Evolutionary conservation across 2,329 filamentous ascomycete species (phyloP).

Genomic region (Fusarium neocosmosporiellum): DNA sequence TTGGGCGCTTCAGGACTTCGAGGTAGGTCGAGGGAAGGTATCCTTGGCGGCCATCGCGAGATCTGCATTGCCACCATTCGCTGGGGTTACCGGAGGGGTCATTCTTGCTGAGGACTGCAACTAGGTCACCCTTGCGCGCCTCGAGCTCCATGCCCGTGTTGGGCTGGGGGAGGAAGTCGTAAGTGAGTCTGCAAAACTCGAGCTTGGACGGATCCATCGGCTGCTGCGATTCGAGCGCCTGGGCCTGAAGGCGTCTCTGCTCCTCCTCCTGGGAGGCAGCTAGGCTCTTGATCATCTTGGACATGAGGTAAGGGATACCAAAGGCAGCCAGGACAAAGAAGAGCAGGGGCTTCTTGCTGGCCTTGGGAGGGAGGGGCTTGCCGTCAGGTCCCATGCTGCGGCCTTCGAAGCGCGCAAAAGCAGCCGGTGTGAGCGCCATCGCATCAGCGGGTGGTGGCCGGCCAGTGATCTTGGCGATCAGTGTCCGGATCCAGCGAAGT

Average conservation of each 20-base stretch:
- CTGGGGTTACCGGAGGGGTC: slow-evolving; percentile 92
- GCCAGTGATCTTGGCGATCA: slow-evolving; percentile 92
- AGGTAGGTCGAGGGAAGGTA: slow-evolving; percentile 94
- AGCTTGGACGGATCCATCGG: slow-evolving; percentile 88
- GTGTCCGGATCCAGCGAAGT: slow-evolving; percentile 92
- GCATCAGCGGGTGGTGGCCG: slow-evolving; percentile 90
- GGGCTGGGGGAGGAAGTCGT: slow-evolving; percentile 89
- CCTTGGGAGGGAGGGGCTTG: slow-evolving; percentile 72
- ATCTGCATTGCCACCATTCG: slow-evolving; percentile 97
- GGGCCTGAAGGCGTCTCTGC: slow-evolving; percentile 66
- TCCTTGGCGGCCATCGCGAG: slow-evolving; percentile 88
- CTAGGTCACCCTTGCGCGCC: slow-evolving; percentile 94
- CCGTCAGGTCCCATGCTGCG: slow-evolving; percentile 71
- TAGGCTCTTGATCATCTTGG: slow-evolving; percentile 89
- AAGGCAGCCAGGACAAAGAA: slow-evolving; percentile 97
- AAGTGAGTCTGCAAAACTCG: slow-evolving; percentile 94
- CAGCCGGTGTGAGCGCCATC: slow-evolving; percentile 86
- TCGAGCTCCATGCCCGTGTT: slow-evolving; percentile 82
- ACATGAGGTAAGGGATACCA: slow-evolving; percentile 95
- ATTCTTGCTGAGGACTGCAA: slow-evolving; percentile 91
- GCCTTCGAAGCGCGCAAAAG: slow-evolving; percentile 90
- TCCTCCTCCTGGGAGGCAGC: slow-evolving; percentile 89
- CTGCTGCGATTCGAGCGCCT: slow-evolving; percentile 62
- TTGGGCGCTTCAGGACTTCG: slow-evolving; percentile 73
- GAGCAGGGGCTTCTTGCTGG: slow-evolving; percentile 93